Conservation (phyloP, 2,329 filamentous ascomycete genomes). For the Amauroascus niger region DNA sequence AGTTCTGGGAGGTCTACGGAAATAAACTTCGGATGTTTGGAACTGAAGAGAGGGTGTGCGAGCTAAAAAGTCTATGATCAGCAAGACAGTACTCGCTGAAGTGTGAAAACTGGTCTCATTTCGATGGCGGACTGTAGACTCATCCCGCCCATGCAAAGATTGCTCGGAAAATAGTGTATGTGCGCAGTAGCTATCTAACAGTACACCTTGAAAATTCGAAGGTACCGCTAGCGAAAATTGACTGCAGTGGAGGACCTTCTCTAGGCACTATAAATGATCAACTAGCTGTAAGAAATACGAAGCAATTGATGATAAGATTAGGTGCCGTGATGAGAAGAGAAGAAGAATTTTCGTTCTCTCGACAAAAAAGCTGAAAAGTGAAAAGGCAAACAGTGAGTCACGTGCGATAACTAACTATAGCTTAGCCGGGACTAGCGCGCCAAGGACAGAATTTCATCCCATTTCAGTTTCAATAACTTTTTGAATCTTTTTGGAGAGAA, state of each 20-base stretch:
- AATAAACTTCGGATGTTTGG: conserved; percentile 54
- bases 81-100: neutral
- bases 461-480: neutral
- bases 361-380: conserved; percentile 12
- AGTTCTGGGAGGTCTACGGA: conserved; percentile 50
- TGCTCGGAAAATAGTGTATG: conserved; percentile 37
- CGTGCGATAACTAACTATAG: conserved; percentile 21
- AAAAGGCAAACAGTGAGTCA: conserved; percentile 14
- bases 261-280: conserved; percentile 94
- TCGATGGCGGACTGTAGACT: neutral
- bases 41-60: conserved; percentile 44
- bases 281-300: conserved; percentile 59
- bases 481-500: neutral
- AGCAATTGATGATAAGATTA: conserved; percentile 90
- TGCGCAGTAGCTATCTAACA: conserved; percentile 96
- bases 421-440: conserved; percentile 22
- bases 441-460: conserved; percentile 14
- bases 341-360: conserved; percentile 27
- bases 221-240: conserved; percentile 99
- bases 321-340: conserved; percentile 51
- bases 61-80: conserved; percentile 11
- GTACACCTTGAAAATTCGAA: conserved; percentile 66
- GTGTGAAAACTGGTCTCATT: neutral
- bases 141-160: neutral
- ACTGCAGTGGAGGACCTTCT: conserved; percentile 57